These are phyloP conservation scores for Perkinsus chesapeaki DNA, from an alignment of 169 alveolate species.

Conservation along the genomic window DNA sequence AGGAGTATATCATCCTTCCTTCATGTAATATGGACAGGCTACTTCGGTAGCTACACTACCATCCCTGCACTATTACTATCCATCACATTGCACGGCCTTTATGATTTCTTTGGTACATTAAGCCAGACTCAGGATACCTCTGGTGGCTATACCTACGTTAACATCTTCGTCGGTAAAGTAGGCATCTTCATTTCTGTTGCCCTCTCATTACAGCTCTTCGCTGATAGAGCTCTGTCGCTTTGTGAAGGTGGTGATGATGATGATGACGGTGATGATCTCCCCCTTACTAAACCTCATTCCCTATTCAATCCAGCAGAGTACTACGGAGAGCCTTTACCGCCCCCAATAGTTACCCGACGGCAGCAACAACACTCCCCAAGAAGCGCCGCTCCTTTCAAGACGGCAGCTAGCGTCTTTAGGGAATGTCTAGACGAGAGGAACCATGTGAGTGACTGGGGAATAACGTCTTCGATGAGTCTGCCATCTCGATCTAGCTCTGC, in stretches of 20 bases:
- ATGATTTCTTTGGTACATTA: neutral
- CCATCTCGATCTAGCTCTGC: neutral
- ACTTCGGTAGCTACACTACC: neutral
- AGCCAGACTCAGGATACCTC: neutral
- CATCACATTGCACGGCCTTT: neutral
- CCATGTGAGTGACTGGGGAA: neutral
- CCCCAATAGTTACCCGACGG: neutral
- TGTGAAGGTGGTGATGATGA: neutral
- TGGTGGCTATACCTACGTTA: neutral
- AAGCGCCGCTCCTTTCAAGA: no score
- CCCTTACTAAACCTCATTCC: neutral
- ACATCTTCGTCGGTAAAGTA: neutral
- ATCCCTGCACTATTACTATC: neutral
- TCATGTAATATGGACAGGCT: neutral
- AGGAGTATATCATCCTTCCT: neutral
- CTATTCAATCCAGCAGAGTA: neutral
- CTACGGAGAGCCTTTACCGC: neutral
- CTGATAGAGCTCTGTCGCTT: neutral
- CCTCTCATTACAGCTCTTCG: neutral
- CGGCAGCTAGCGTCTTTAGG: neutral
- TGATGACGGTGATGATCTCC: neutral
- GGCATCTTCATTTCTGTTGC: neutral
- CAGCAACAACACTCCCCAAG: neutral
- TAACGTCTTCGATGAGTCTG: neutral
- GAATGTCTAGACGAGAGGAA: neutral